phyloP scores from a whole-genome alignment of 805 yeast species.

The Ogataea ramenticola region DNA sequence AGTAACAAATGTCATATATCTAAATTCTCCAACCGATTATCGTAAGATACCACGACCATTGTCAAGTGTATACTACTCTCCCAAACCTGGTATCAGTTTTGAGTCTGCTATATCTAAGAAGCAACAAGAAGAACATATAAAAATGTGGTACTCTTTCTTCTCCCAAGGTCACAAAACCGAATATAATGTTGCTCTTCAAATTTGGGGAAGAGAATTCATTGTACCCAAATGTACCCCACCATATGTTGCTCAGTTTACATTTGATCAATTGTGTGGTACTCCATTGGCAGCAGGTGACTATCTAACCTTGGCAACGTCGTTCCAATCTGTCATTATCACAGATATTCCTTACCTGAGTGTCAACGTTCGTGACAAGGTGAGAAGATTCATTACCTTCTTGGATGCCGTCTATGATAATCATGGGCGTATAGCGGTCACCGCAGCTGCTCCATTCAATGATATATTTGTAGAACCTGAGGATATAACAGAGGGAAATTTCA shows the following conservation, averaged over 20 bases:
- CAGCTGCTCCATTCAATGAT: constrained; percentile 77
- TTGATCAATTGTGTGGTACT: constrained; percentile 77
- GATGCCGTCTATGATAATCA: constrained; percentile 95
- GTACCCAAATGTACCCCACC: constrained; percentile 77
- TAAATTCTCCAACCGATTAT: constrained; percentile 91
- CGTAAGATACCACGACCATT: constrained; percentile 81
- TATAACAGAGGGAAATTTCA: constrained; percentile 41
- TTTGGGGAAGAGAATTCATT: constrained; percentile 82
- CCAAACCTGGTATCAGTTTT: constrained; percentile 55
- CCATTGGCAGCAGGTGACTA: constrained; percentile 95
- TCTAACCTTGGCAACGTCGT: constrained; percentile 69
- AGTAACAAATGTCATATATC: constrained; percentile 66
- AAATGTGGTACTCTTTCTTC: constrained; percentile 75
- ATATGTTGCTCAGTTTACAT: constrained; percentile 83
- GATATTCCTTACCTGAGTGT: constrained; percentile 85
- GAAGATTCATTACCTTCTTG: constrained; percentile 88
- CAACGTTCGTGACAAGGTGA: constrained; percentile 71
- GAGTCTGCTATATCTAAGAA: constrained; percentile 40
- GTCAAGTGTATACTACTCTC: constrained; percentile 70
- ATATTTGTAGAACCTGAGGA: constrained; percentile 81
- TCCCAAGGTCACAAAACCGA: constrained; percentile 48
- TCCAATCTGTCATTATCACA: constrained; percentile 75
- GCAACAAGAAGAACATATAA: constrained; percentile 54
- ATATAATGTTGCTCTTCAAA: constrained; percentile 33
- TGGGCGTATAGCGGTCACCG: constrained; percentile 81